These are phyloP conservation scores for Eimeria sp. DNA, from an alignment of 169 alveolate genomes.

Conservation along the genomic window DNA sequence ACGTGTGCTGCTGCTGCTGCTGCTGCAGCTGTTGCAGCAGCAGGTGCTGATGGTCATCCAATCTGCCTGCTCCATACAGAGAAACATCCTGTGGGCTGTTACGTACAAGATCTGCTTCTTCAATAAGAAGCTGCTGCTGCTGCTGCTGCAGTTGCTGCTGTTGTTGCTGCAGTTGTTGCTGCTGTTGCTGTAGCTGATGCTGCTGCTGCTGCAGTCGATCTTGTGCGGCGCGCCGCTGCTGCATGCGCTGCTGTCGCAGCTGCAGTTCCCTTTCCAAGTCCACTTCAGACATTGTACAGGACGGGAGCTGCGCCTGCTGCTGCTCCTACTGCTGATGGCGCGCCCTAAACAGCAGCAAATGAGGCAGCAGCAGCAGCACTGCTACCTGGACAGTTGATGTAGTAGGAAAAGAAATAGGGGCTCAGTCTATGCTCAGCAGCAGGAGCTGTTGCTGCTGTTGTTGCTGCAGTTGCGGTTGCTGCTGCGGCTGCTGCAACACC, in stretches of 20 bases:
- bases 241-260: conserved; percentile 55
- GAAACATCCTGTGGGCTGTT: neutral
- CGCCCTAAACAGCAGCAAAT: neutral
- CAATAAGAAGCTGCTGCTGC: conserved; percentile 31
- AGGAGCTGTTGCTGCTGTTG: conserved; percentile 11
- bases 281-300: conserved; percentile 19
- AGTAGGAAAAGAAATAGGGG: neutral
- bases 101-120: neutral
- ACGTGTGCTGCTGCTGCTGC: conserved; percentile 10
- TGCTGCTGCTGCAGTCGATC: conserved; percentile 34
- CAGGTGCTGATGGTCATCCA: neutral
- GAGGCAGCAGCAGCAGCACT: neutral
- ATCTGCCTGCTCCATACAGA: neutral
- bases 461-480: conserved; percentile 17
- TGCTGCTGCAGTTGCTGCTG: conserved; percentile 6
- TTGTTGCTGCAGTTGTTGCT: conserved; percentile 24
- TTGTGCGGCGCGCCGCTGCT: conserved; percentile 48
- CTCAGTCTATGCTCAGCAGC: neutral
- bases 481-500: conserved; percentile 25
- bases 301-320: neutral
- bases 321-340: neutral
- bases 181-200: conserved; percentile 12
- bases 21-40: conserved; percentile 7
- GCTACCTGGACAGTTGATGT: too few species aligned
- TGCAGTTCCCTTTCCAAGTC: conserved; percentile 42